A percentile compares a stretch with the other conserved stretches of the same genome.
Conservation (phyloP, 352 stramenopile genomes). For the Phytopythium oedochilum region DNA sequence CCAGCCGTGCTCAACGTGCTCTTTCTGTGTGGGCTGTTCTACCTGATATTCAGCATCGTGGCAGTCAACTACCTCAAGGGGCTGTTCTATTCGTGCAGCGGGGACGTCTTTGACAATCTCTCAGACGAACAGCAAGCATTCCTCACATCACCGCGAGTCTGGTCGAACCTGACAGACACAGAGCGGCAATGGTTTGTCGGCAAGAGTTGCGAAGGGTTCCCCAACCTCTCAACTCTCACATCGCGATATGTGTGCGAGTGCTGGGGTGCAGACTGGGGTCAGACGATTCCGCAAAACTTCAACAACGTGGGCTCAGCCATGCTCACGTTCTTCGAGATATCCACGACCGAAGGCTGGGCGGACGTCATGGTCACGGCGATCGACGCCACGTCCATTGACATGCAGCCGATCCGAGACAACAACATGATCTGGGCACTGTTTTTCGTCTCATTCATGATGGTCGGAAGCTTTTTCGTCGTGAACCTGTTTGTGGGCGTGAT, state of each 20-base stretch:
- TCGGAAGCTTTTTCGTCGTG: constrained; percentile 92
- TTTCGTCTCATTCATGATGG: constrained; percentile 90
- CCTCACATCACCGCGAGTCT: constrained; percentile 33
- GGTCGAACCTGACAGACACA: constrained; percentile 18
- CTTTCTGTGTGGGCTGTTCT: constrained; percentile 91
- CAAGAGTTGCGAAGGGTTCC: not conserved
- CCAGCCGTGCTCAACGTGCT: constrained; percentile 87
- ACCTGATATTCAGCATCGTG: constrained; percentile 95
- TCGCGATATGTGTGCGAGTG: constrained; percentile 73
- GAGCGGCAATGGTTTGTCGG: constrained; percentile 46
- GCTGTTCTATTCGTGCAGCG: constrained; percentile 76
- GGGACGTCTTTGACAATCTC: constrained; percentile 45
- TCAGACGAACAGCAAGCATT: constrained; percentile 35
- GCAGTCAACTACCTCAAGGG: constrained; percentile 94
- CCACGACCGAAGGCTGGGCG: constrained; percentile 90
- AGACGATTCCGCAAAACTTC: constrained; percentile 70
- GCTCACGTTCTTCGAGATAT: constrained; percentile 91
- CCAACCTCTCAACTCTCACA: constrained; percentile 24
- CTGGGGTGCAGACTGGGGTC: constrained; percentile 41
- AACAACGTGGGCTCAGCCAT: constrained; percentile 82
- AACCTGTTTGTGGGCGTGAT: constrained; percentile 94
- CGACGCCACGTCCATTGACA: constrained; percentile 86
- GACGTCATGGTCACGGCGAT: constrained; percentile 90
- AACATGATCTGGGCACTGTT: constrained; percentile 79
- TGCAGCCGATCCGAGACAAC: constrained; percentile 89